Conservation (phyloP, 2,329 filamentous ascomycete species). For the Neocucurbitaria cava region DNA sequence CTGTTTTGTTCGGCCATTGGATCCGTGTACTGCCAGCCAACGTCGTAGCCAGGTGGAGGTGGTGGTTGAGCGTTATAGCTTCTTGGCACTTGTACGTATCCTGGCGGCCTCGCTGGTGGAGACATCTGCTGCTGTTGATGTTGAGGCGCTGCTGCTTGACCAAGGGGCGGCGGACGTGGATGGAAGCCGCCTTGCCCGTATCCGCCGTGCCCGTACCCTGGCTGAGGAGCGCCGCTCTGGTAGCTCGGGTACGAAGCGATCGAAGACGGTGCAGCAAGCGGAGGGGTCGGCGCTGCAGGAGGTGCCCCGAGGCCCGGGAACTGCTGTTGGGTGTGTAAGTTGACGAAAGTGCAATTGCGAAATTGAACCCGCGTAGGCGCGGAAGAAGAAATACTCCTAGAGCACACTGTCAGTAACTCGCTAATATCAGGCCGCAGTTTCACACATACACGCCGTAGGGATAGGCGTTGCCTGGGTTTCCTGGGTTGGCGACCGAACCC, state of each 20-base stretch:
- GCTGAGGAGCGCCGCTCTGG: slow-evolving; percentile 19
- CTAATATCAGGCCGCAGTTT: not conserved
- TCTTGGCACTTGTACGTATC: slow-evolving; percentile 15
- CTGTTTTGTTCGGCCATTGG: slow-evolving; percentile 11
- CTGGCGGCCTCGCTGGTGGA: slow-evolving; percentile 9
- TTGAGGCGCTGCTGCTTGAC: slow-evolving; percentile 15
- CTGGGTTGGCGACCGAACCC: slow-evolving; percentile 20
- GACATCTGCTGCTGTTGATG: slow-evolving; percentile 16
- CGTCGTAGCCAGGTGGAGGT: slow-evolving; percentile 16
- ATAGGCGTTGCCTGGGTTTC: slow-evolving; percentile 26
- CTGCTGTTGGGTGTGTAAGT: slow-evolving; percentile 25
- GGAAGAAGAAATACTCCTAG: slow-evolving; percentile 14
- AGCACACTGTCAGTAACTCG: slow-evolving; percentile 11
- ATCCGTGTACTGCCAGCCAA: slow-evolving; percentile 26
- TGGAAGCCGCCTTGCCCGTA: slow-evolving; percentile 17
- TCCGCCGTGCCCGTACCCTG: slow-evolving; percentile 12
- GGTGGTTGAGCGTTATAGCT: slow-evolving; percentile 16
- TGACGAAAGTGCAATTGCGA: no score
- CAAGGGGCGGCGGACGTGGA: slow-evolving; percentile 27
- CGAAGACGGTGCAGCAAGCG: slow-evolving; percentile 28
- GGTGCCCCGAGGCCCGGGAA: slow-evolving; percentile 27
- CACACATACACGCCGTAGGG: slow-evolving; percentile 37
- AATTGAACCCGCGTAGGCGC: no score
- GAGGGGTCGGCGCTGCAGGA: slow-evolving; percentile 37
- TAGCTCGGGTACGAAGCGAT: slow-evolving; percentile 24